Evolutionary conservation across 257 asterid species (phyloP).

Genomic region (Lantana camara): DNA sequence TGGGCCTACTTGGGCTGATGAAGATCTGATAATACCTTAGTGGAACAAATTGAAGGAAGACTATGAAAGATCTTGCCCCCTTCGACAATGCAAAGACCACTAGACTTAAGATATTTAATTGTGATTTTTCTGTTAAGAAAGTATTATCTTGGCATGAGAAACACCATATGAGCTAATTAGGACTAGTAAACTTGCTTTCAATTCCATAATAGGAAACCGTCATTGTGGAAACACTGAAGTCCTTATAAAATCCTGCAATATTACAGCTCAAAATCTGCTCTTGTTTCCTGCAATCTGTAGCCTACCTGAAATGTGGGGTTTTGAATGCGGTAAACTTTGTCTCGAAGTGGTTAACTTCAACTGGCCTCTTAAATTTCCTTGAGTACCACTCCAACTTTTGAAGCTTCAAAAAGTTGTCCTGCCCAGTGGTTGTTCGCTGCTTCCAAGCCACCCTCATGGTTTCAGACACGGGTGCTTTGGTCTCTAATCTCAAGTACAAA

Average conservation of each 20-base stretch:
- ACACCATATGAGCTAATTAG: background rate
- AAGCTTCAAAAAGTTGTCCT: conserved; percentile 7
- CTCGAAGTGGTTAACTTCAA: background rate
- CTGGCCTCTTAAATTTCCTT: background rate
- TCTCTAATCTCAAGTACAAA: background rate
- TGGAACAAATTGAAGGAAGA: conserved; percentile 18
- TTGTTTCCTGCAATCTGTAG: conserved; percentile 1
- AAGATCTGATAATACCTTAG: conserved; percentile 20
- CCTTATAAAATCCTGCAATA: conserved; percentile 8
- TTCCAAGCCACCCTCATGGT: background rate
- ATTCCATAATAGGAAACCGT: background rate
- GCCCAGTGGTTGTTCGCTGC: background rate
- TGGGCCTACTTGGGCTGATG: conserved; percentile 14
- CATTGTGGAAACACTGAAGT: conserved; percentile 8
- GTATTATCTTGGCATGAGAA: conserved; percentile 15
- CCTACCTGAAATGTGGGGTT: conserved; percentile 1
- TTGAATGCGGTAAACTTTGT: conserved; percentile 2
- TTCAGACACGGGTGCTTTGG: background rate
- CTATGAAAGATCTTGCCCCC: background rate
- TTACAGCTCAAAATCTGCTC: background rate
- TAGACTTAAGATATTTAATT: conserved; percentile 6
- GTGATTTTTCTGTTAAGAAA: background rate
- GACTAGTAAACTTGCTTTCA: background rate
- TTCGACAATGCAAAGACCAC: background rate
- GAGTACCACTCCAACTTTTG: conserved; percentile 9